Percentiles rank a stretch among this genome's conserved stretches.
Conservation (phyloP, 495 filamentous ascomycete species). For the Penicillium macrosclerotiorum region DNA sequence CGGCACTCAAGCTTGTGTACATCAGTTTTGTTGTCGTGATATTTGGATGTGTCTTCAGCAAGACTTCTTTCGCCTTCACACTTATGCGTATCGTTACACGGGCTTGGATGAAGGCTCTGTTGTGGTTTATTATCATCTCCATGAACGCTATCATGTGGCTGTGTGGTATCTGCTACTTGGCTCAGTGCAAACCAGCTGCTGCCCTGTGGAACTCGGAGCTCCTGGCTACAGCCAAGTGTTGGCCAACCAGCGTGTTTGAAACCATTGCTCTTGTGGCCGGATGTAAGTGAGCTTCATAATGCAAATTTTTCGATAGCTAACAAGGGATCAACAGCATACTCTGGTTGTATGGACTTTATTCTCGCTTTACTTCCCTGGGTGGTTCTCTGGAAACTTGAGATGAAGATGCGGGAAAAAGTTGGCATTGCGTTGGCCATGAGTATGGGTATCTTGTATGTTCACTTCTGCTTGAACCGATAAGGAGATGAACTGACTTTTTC, state of each 20-base stretch:
- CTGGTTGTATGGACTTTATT: conserved; percentile 25
- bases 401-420: conserved; percentile 23
- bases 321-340: conserved; percentile 16
- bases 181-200: conserved; percentile 19
- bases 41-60: conserved; percentile 22
- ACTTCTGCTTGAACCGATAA: background rate
- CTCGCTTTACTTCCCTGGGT: conserved; percentile 25
- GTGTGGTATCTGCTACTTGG: conserved; percentile 19
- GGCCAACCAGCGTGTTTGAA: conserved; percentile 18
- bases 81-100: conserved; percentile 21
- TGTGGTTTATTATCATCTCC: conserved; percentile 27
- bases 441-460: conserved; percentile 23
- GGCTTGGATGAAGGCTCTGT: conserved; percentile 16
- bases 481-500: background rate
- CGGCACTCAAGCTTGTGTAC: conserved; percentile 17
- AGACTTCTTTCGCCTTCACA: conserved; percentile 27
- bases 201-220: conserved; percentile 19
- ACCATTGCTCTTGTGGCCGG: conserved; percentile 20
- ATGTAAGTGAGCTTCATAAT: conserved; percentile 1
- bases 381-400: conserved; percentile 25
- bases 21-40: conserved; percentile 18
- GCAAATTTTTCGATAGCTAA: background rate
- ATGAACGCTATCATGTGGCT: conserved; percentile 26
- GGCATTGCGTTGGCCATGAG: conserved; percentile 28
- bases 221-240: conserved; percentile 18